These are phyloP conservation scores for Diatrype stigma DNA, from an alignment of 2,329 filamentous ascomycete genomes.

Conservation along the genomic window DNA sequence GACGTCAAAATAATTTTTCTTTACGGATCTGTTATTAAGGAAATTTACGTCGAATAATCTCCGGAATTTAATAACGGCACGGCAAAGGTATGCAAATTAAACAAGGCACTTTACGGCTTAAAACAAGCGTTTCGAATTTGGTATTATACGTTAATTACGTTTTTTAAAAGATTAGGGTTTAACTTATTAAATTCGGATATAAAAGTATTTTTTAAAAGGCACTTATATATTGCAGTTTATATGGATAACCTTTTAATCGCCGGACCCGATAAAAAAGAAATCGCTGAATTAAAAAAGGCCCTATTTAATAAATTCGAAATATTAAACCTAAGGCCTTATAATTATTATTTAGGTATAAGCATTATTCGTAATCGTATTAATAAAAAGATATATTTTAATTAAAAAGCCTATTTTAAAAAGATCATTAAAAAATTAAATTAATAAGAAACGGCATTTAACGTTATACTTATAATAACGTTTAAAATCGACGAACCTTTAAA, in stretches of 20 bases:
- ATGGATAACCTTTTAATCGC: constrained; percentile 6
- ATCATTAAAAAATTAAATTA: constrained; percentile 5
- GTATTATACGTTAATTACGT: constrained; percentile 5
- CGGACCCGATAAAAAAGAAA: constrained; percentile 4
- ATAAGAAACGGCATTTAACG: constrained; percentile 1
- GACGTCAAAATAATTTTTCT: too few relatives aligned
- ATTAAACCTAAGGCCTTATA: constrained; percentile 4
- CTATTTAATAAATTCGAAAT: constrained; percentile 6
- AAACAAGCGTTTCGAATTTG: too few relatives aligned
- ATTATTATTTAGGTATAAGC: constrained; percentile 7
- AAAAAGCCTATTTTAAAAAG: constrained; percentile 5
- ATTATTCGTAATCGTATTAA: constrained; percentile 1
- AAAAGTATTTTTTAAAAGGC: constrained; percentile 5
- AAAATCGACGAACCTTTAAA: constrained; percentile 5
- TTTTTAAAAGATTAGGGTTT: constrained; percentile 1
- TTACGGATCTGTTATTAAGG: too few relatives aligned
- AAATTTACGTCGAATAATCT: too few relatives aligned
- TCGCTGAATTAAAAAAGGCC: constrained; percentile 4
- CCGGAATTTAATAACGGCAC: too few relatives aligned
- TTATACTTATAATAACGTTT: constrained; percentile 3
- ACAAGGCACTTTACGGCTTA: too few relatives aligned
- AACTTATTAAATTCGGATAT: constrained; percentile 4
- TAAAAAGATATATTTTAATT: constrained; percentile 6
- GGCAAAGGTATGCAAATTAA: constrained; percentile 4
- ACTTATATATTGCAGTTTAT: constrained; percentile 6